These are phyloP conservation scores for Smittium culicis DNA, from an alignment of 371 early-diverging fungal species.

Conservation along the genomic window DNA sequence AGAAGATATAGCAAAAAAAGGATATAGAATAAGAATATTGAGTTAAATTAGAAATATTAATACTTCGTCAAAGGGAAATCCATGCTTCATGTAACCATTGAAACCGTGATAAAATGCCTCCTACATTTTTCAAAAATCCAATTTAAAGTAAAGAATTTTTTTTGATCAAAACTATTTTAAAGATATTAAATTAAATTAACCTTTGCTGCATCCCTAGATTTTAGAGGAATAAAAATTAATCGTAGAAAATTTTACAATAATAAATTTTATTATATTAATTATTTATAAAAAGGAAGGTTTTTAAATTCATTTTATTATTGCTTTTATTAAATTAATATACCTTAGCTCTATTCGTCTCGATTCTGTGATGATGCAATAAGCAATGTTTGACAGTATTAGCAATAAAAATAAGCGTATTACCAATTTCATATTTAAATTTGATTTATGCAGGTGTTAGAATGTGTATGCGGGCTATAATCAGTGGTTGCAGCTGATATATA, in stretches of 20 bases:
- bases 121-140: not conserved
- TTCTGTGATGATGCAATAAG: no score
- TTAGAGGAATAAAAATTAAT: not conserved
- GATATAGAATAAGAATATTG: not conserved
- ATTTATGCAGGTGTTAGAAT: no score
- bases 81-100: conserved; percentile 66
- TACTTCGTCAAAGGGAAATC: conserved; percentile 82
- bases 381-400: no score
- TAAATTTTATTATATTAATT: not conserved
- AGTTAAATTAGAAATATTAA: not conserved
- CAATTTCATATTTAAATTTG: no score
- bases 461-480: no score
- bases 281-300: not conserved
- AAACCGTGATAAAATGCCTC: conserved; percentile 76
- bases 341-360: no score
- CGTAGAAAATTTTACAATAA: not conserved
- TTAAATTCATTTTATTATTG: no score
- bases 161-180: not conserved
- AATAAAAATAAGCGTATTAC: no score
- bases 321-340: no score
- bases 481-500: no score
- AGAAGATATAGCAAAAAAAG: not conserved
- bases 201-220: not conserved
- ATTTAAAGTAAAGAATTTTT: not conserved
- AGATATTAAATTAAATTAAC: not conserved